Conservation (phyloP, 371 early-diverging fungal genomes). For the Actinomucor elegans region DNA sequence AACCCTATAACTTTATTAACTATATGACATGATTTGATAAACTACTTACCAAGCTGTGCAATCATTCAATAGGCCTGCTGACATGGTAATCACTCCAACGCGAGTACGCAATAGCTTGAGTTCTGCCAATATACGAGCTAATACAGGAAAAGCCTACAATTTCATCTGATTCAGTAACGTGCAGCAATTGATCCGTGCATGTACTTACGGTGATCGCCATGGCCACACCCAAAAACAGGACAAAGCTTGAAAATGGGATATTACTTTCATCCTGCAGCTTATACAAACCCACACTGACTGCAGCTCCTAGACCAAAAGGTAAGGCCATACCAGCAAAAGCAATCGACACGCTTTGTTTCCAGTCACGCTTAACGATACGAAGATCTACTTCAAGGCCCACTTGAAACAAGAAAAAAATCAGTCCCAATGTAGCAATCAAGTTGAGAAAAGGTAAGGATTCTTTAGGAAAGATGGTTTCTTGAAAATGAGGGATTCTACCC, state of each 20-base stretch:
- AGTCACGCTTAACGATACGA: conserved; percentile 44
- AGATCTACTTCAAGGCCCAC: conserved; percentile 83
- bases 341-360: conserved; percentile 50
- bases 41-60: conserved; percentile 75
- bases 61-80: conserved; percentile 89
- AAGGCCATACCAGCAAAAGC: conserved; percentile 72
- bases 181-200: neutral
- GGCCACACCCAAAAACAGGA: conserved; percentile 84
- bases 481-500: conserved; percentile 70
- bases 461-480: conserved; percentile 61
- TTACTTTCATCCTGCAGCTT: conserved; percentile 39
- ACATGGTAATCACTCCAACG: conserved; percentile 81
- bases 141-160: conserved; percentile 81
- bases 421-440: conserved; percentile 83
- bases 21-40: neutral
- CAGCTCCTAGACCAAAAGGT: conserved; percentile 76
- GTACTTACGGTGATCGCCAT: conserved; percentile 85
- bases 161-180: neutral
- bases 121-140: conserved; percentile 91
- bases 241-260: conserved; percentile 67
- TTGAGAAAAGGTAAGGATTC: conserved; percentile 69
- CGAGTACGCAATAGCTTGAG: conserved; percentile 77
- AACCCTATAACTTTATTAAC: conserved; percentile 26
- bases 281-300: conserved; percentile 70
- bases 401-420: conserved; percentile 88